Base-by-base conservation (phyloP, 108 stramenopile genomes). In the Fragilariopsis cylindrus region DNA sequence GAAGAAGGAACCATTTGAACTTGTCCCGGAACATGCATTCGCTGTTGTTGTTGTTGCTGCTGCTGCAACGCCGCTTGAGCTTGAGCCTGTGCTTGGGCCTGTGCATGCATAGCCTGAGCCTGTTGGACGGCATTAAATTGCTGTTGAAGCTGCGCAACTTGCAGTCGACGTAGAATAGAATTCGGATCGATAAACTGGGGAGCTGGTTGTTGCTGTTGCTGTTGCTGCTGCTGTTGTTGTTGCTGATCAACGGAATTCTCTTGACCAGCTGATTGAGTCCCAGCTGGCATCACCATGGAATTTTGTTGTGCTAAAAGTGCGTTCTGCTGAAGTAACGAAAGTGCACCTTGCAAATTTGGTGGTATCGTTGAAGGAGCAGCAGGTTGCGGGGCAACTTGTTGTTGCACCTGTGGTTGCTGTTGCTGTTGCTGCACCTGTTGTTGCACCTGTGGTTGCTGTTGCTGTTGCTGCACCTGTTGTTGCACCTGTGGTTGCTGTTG, bases 111-210 rank as follows among this genome's bases (percentile, higher is more conserved):
- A 45, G 57, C 44, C 11, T 62, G 65, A 41, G 50, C 60, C 63
- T 76, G 77, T 63, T 84, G 82, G 21, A 68, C 75, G 18, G 71
- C 76, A 66, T 74, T 75, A 39, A 74, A 75, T 53, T 76, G 78
- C 68, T 82, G 83, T 21, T 81, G 82, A 21, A 78, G 21, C 60
- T 80, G 73, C 43, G 76, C 76, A 15, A 74, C 71, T 71, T 72
- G 85, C 52, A 77, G 69, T 69, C 82, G 75, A 60, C 65, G 88
- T 63, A 64, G 65, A 77, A 80, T 83, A 66, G 74, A 63, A 70
- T 53, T 76, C 68, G 65, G 81, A 76, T 60, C 81, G 63, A 46
- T 74, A 60, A 75, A 74, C 49, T 77, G 82, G 19, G 53, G 72
- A n/a, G 47, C 60, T 16, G 40, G 11, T 12, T 30, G 30, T 52